A percentile compares a stretch with the other conserved stretches of the same genome.
Conservation (phyloP, 1,139 yeast species). For the Meyerozyma carpophila region DNA sequence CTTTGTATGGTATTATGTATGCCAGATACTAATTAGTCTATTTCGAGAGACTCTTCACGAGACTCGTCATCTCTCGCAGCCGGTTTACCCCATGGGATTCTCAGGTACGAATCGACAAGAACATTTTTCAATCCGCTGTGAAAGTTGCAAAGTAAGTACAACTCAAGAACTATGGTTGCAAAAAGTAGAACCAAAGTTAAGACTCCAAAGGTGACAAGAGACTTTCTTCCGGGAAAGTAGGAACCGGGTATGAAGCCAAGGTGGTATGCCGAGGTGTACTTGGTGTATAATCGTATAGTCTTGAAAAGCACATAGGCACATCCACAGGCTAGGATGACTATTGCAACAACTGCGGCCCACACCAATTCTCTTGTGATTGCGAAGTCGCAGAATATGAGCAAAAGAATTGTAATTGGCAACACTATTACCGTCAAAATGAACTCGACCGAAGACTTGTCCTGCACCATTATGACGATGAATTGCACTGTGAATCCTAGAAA, state of each 20-base stretch:
- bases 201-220: constrained; percentile 44
- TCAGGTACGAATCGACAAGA: background rate
- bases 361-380: constrained; percentile 35
- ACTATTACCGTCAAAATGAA: constrained; percentile 47
- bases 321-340: constrained; percentile 34
- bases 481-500: constrained; percentile 52
- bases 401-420: constrained; percentile 40
- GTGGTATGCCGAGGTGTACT: constrained; percentile 25
- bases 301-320: constrained; percentile 49
- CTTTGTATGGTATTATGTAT: background rate
- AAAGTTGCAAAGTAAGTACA: constrained; percentile 32
- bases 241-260: constrained; percentile 19
- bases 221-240: constrained; percentile 45
- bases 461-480: constrained; percentile 44
- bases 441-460: constrained; percentile 35
- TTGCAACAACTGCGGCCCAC: constrained; percentile 23
- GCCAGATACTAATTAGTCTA: background rate
- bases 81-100: background rate
- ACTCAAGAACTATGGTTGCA: constrained; percentile 32
- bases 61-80: background rate
- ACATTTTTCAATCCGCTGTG: constrained; percentile 28
- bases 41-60: background rate
- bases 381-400: constrained; percentile 33
- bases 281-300: constrained; percentile 43
- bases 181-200: constrained; percentile 37